Base-by-base conservation (phyloP, 2,329 filamentous ascomycete species). In the Lasiodiplodia citricola region DNA sequence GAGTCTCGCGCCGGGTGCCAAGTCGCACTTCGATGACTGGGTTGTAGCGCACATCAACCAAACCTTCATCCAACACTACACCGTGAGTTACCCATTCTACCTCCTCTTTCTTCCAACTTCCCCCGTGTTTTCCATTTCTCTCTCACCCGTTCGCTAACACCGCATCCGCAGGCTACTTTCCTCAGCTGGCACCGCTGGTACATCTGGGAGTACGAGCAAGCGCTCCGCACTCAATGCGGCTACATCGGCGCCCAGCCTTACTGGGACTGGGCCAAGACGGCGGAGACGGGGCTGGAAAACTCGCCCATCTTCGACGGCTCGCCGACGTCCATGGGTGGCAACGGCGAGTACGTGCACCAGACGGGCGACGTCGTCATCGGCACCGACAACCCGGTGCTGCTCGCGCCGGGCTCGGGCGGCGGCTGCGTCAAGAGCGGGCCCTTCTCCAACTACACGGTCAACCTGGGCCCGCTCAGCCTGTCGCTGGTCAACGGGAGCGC, bases 291-390 rank as follows among this genome's bases (percentile, higher is more conserved):
- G 18, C 52, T 68, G 2, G 67, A 52, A 3, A 56, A 82, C 68
- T 87, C 85, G 0, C 83, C 86, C 18, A 74, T 88, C 62, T 88
- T 89, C 69, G 85, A 87, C 71, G 87, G 87, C 54, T 84, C 83
- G 70, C 82, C 80, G 21, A 85, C 82, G 60, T 79, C 81, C 66
- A 75, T 79, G 68, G 74, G 81, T 35, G 84, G 85, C 31, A 83
- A 87, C 70, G 85, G 86, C 37, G 58, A 38, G 16, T 21, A 57
- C 58, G 28, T 38, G 10, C 50, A 31, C 50, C 28, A 63, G 14
- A 35, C 52, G 1, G 67, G 67, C n/a, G 55, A 47, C 11, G 31
- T 56, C 51, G 35, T 56, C 25, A 76, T 70, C 6, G 50, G 31
- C 44, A 31, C 50, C 38, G 51, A 28, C 21, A 57, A 55, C 51